Evolutionary conservation across 345 rosid genomes (phyloP), one percentile per base, ranked within the genome.

Genomic region (Microthlaspi erraticum): DNA sequence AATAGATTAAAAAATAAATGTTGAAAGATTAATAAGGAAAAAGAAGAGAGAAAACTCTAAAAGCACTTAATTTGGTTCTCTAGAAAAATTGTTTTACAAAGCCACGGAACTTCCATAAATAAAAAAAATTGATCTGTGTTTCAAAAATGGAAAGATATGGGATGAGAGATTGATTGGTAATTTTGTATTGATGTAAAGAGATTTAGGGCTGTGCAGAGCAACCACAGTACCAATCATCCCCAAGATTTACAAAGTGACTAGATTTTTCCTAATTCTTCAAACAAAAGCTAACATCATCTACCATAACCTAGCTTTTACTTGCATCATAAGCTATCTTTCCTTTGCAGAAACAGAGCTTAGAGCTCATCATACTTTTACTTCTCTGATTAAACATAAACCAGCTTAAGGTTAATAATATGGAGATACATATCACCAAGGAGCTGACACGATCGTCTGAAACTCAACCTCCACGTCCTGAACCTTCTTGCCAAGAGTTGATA

Each of bases 351-450:
- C 48, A 51, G 60, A 37, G 50, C 50, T 66, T 52, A 41, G 41
- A 16, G 43, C 72, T 32, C 43, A 67, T 67, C n/a, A 43, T 54
- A 18, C 53, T 41, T 9, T 41, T 38, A 23, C 38, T 37, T 50
- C 37, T 50, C 49, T 17, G 16, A 54, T 13, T 10, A 44, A 32
- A 67, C 72, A 66, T 39, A 14, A 64, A 50, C 26, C 10, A 61
- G 39, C 60, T 56, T 14, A 50, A 10, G 33, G 41, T 11, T 37
- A 41, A 53, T 46, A 31, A 6, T 2, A 26, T 69, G 33, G 20
- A 60, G 38, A 18, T 17, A 49, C n/a, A n/a, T n/a, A n/a, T 48
- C 76, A 82, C 96, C 89, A 90, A 5, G 87, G 75, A 63, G 84
- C 78, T 43, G 71, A 33, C 6, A 79, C 83, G 60, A 64, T 18